Conservation (phyloP, 2,329 filamentous ascomycete genomes). For the Cephalotrichum gorgonifer region DNA sequence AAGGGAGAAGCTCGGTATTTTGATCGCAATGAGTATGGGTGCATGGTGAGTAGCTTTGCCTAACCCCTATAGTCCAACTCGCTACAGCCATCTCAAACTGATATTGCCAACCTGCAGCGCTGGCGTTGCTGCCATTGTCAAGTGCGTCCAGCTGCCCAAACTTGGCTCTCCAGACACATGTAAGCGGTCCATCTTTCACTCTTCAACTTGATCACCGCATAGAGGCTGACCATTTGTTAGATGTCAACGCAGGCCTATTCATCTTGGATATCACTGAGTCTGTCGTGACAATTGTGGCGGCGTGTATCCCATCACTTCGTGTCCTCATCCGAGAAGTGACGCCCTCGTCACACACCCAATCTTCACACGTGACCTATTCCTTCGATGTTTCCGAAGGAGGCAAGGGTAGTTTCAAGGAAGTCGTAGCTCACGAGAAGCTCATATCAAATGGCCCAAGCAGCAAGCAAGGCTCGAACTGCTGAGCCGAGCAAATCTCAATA, state of each 20-base stretch:
- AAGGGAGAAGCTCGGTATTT: slow-evolving; percentile 14
- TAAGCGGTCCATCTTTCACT: not conserved
- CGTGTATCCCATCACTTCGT: slow-evolving; percentile 9
- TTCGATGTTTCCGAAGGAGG: not conserved
- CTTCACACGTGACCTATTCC: not conserved
- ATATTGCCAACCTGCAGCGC: slow-evolving; percentile 6
- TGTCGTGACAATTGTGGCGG: slow-evolving; percentile 9
- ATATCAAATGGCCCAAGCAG: not conserved
- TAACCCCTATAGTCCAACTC: not conserved
- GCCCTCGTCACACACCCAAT: not conserved
- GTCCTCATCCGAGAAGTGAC: not conserved
- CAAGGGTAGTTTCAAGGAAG: not conserved
- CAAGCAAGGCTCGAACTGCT: not conserved
- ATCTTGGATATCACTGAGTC: slow-evolving; percentile 9
- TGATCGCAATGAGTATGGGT: slow-evolving; percentile 15
- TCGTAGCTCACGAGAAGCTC: not conserved
- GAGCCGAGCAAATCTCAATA: not conserved
- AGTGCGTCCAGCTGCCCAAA: slow-evolving; percentile 5
- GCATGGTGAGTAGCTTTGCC: slow-evolving; percentile 11
- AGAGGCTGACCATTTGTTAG: not conserved
- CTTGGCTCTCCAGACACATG: not conserved
- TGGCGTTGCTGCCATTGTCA: slow-evolving; percentile 9
- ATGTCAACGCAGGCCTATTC: slow-evolving; percentile 2
- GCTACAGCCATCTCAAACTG: no score
- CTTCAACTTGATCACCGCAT: not conserved